phyloP scores from a whole-genome alignment of 1,284 basidiomycete species.

The Tremellales sp. region DNA sequence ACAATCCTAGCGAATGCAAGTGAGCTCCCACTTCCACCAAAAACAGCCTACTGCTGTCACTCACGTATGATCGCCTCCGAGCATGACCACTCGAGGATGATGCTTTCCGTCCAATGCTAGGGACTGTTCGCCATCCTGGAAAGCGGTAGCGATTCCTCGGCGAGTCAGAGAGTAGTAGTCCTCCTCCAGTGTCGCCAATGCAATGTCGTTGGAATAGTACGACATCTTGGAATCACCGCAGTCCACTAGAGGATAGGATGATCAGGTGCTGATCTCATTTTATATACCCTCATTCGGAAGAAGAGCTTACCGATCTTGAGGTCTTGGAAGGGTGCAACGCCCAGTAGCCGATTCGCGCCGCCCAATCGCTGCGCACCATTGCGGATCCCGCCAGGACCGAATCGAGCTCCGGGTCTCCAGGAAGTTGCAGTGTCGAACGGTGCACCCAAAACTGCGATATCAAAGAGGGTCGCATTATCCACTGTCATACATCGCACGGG shows the following conservation, averaged over 20 bases:
- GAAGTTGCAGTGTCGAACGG: constrained; percentile 72
- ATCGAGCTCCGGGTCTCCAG: constrained; percentile 70
- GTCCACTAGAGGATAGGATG: constrained; percentile 55
- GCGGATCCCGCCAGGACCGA: constrained; percentile 75
- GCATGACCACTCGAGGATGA: constrained; percentile 40
- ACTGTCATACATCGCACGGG: constrained; percentile 18
- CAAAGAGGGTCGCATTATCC: constrained; percentile 15
- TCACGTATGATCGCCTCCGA: constrained; percentile 47
- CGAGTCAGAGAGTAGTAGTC: constrained; percentile 22
- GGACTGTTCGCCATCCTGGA: constrained; percentile 48
- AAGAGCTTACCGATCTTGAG: constrained; percentile 44
- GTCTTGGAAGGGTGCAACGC: constrained; percentile 58
- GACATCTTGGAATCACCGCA: constrained; percentile 74
- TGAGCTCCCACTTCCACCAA: no score
- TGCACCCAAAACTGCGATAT: constrained; percentile 62
- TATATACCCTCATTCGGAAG: background rate
- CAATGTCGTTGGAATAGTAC: constrained; percentile 61
- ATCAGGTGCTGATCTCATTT: no score
- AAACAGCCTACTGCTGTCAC: no score
- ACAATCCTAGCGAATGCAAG: constrained; percentile 21
- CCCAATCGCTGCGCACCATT: constrained; percentile 67
- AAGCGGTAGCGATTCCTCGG: constrained; percentile 13
- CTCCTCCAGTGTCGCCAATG: constrained; percentile 39
- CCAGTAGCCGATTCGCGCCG: constrained; percentile 58
- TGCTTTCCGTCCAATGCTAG: constrained; percentile 55